Percentiles rank a stretch among this genome's conserved stretches.
phyloP scores from a whole-genome alignment of 2,329 filamentous ascomycete species.

The Scedosporium apiospermum region DNA sequence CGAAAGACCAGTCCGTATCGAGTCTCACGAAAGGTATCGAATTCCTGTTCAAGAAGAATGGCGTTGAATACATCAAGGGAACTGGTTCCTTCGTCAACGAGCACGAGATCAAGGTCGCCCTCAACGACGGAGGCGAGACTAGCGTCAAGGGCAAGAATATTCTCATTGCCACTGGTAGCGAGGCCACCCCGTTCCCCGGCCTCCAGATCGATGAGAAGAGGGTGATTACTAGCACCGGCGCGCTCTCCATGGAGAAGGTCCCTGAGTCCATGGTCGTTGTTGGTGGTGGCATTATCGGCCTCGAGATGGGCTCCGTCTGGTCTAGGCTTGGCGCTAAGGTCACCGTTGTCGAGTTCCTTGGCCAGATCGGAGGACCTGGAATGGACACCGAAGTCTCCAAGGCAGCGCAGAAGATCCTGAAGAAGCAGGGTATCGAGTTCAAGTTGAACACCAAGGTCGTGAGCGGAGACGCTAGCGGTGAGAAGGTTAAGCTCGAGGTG shows the following conservation, averaged over 20 bases:
- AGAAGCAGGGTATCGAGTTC: constrained; percentile 97
- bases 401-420: constrained; percentile 80
- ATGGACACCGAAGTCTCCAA: constrained; percentile 96
- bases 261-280: constrained; percentile 97
- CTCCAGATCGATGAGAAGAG: constrained; percentile 95
- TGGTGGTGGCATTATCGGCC: constrained; percentile 94
- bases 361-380: constrained; percentile 92
- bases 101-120: constrained; percentile 82
- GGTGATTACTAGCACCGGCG: constrained; percentile 92
- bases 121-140: constrained; percentile 86
- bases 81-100: constrained; percentile 79
- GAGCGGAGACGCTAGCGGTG: constrained; percentile 69
- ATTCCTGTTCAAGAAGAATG: constrained; percentile 98
- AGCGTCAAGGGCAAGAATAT: constrained; percentile 91
- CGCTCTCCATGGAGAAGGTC: constrained; percentile 79
- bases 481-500: constrained; percentile 70
- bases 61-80: constrained; percentile 95
- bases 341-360: constrained; percentile 92
- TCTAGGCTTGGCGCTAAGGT: constrained; percentile 88
- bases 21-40: constrained; percentile 95
- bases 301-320: constrained; percentile 98
- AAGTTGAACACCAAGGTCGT: constrained; percentile 95
- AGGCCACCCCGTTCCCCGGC: constrained; percentile 92
- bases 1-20: constrained; percentile 84
- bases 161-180: constrained; percentile 90